Evolutionary conservation across 495 filamentous ascomycete genomes (phyloP), one percentile per base, ranked within the genome.

Genomic region (Penicillium fimorum): DNA sequence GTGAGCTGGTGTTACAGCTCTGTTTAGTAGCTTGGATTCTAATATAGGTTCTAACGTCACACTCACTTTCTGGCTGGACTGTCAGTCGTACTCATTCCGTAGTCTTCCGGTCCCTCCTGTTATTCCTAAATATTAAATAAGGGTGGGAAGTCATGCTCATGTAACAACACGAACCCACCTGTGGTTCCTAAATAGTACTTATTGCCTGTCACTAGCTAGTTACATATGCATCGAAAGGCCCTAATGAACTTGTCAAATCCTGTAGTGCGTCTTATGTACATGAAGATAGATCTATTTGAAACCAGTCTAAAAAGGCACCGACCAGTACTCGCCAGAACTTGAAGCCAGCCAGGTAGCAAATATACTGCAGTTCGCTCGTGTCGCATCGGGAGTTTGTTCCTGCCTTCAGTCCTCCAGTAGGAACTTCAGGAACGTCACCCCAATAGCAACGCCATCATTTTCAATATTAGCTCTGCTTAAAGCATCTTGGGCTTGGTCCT

Each of bases 391-490:
- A 3, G n/a, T 17, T 5, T 54, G 13, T 27, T 50, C 38, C 18
- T 56, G 47, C 47, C 58, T 63, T 58, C 53, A 66, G 46, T 59
- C 76, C 60, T 88, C 86, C 29, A 86, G 71, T 56, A 96, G 61
- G 62, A 97, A 94, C 50, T 76, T 82, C 68, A 96, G 66, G 67
- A 96, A 93, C 0, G 77, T 84, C 57, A 74, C 66, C 0, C 83
- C 84, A 38, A 96, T 84, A 2, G 76, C 68, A 7, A 91, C 69
- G 5, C 92, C 92, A 72, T 96, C 91, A 53, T 96, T 89, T 50
- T 80, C 71, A 45, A 83, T 79, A 15, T 64, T 73, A 37, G 86
- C 87, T 57, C 91, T 77, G 2, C 56, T 68, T 70, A 92, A 79
- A n/a, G 80, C 88, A 59, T 89, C 87, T 45, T 82, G 63, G 58